Base-by-base conservation (phyloP, 306 rosid species). In the Prunus armeniaca region DNA sequence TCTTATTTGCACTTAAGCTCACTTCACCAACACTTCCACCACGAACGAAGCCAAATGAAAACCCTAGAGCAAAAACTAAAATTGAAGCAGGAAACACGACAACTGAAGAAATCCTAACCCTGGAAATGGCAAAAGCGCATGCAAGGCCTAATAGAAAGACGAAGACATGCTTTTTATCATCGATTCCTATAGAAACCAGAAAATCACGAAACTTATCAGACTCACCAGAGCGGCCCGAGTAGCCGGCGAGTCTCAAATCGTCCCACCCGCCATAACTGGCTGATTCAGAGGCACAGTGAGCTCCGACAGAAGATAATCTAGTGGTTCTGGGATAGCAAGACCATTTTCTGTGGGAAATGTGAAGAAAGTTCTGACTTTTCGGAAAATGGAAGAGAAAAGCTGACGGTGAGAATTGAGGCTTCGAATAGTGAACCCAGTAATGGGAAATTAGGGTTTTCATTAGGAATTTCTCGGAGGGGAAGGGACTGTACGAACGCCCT, bases 211-310 rank as follows among this genome's bases (percentile, higher is more conserved):
- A 67, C 72, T 80, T 72, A 73, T 88, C 80, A 34, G 78, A 83
- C 89, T 93, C 91, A 82, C 84, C 93, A 14, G 86, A 50, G 46
- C 32, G 66, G 67, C 78, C 82, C 45, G 82, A 78, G 71, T 64
- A 69, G 45, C 75, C 65, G 43, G 46, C 83, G 19, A 78, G 76
- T 69, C 63, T 76, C 65, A 82, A 75, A 54, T 90, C 93, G 30
- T 92, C 97, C 99, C 99, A 95, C 55, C 99, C 99, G 52, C 97
- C 92, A 63, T 81, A 95, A 38, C 54, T 64, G 30, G 81, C 72
- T 5, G 91, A 71, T 60, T 64, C 65, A 7, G 95, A 79, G 62
- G 69, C 80, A 72, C 79, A 83, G 10, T 60, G 54, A 76, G 90
- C 86, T 84, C 82, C 54, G 19, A 58, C 71, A 18, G 84, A 74